Percentiles rank a stretch among this genome's conserved stretches.
Evolutionary conservation across 306 rosid species (phyloP).

Genomic region (Cucurbita pepo): DNA sequence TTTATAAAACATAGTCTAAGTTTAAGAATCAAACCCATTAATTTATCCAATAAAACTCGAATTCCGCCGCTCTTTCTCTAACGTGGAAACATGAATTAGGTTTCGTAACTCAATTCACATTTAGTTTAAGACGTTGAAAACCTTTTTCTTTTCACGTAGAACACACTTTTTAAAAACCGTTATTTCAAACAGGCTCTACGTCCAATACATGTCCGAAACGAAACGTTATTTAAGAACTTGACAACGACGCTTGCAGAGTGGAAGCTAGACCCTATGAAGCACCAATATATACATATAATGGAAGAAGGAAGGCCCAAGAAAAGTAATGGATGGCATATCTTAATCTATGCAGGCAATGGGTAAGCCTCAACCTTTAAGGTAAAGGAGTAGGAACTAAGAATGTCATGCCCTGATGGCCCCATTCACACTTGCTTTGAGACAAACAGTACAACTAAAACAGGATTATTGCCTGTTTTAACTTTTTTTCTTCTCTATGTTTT

Average conservation of each 20-base stretch:
- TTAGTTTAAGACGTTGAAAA: too few relatives aligned
- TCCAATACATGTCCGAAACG: too few relatives aligned
- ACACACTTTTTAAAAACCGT: too few relatives aligned
- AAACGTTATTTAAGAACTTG: too few relatives aligned
- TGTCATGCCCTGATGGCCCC: conserved; percentile 34
- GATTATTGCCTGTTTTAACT: background rate
- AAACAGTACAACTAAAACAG: conserved; percentile 46
- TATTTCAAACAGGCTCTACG: too few relatives aligned
- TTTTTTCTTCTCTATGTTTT: background rate
- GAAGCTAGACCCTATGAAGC: background rate
- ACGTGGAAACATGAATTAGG: too few relatives aligned
- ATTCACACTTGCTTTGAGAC: conserved; percentile 45
- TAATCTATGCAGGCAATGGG: conserved; percentile 58
- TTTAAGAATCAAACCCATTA: too few relatives aligned
- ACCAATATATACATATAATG: background rate
- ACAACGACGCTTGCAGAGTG: background rate
- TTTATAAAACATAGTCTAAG: too few relatives aligned
- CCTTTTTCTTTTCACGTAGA: too few relatives aligned
- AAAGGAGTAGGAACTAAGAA: conserved; percentile 60
- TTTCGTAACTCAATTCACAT: too few relatives aligned
- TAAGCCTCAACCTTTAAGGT: conserved; percentile 41
- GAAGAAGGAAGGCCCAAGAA: background rate
- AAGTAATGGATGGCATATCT: conserved; percentile 53
- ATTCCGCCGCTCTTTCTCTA: too few relatives aligned
- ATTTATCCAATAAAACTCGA: too few relatives aligned